A percentile compares a stretch with the other conserved stretches of the same genome.
Conservation (phyloP, 495 filamentous ascomycete genomes). For the Xylaria nigripes region DNA sequence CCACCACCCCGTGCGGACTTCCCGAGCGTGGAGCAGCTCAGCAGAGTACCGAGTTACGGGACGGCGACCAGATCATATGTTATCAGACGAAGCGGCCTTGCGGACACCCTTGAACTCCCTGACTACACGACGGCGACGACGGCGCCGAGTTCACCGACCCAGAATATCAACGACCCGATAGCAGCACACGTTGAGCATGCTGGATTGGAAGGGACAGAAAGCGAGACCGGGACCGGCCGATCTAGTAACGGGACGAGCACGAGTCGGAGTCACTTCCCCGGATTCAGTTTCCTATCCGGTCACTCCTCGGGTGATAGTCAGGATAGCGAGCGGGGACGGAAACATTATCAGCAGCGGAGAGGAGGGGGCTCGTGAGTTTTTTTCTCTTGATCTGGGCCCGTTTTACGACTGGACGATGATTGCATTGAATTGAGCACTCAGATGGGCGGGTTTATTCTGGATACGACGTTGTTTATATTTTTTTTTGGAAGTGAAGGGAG, state of each 20-base stretch:
- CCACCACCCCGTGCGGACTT: constrained; percentile 56
- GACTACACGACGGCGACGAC: constrained; percentile 38
- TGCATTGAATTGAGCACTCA: no score
- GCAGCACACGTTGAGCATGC: constrained; percentile 23
- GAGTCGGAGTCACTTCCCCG: constrained; percentile 15
- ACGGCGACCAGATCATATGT: constrained; percentile 61
- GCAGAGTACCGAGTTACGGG: constrained; percentile 70
- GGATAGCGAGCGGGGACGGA: constrained; percentile 22
- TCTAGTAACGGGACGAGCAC: constrained; percentile 18
- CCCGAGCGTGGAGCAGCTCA: constrained; percentile 53
- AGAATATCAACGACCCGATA: constrained; percentile 24
- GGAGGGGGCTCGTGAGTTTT: no score
- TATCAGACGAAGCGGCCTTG: constrained; percentile 24
- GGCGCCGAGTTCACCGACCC: constrained; percentile 27
- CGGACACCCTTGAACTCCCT: constrained; percentile 24
- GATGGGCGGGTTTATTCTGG: no score
- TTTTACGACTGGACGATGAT: no score
- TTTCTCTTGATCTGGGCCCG: no score
- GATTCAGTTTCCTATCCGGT: constrained; percentile 25
- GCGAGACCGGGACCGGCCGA: constrained; percentile 4
- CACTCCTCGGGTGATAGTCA: constrained; percentile 15
- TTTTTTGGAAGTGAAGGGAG: no score
- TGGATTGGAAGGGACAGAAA: background rate
- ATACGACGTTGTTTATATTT: no score
- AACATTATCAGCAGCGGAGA: constrained; percentile 20